Base-by-base conservation (phyloP, 306 rosid species). In the Citrullus amarus region DNA sequence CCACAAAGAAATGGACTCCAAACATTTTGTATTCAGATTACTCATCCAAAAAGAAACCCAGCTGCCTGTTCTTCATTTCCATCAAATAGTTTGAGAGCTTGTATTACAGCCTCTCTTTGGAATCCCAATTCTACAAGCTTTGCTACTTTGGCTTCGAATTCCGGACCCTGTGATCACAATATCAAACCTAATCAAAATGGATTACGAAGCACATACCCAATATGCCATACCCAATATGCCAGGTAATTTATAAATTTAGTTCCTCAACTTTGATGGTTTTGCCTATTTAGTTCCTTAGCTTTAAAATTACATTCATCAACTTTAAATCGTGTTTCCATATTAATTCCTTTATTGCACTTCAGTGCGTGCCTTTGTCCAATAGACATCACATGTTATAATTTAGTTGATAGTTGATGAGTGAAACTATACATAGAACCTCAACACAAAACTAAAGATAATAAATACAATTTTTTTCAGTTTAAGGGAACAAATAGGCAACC, bases 41-140 rank as follows among this genome's bases (percentile, higher is more conserved):
- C 20, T 73, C 77, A 73, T 10, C 91, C 88, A 22, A 88, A 88
- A 75, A 88, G 89, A 76, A 80, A 88, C 2, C 86, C 87, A 38
- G 88, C 91, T 9, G 91, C 91, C 61, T 86, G 91, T 13, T 86
- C 91, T 80, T 88, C 91, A 32, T 88, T 86, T 9, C 93, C 88
- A n/a, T 87, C 77, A 4, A 81, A 91, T 71, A 96, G 67, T 81
- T 91, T 76, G 65, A 96, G 99, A 75, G 99, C 98, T 85, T 90
- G 89, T 61, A 91, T 73, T 53, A 91, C 97, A 36, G 92, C 96
- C 12, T 89, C 95, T 84, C 97, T 91, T 84, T 82, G 93, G 76
- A 92, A 96, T 73, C 99, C 99, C 54, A 96, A 82, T 81, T 96
- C 98, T 56, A 92, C 91, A 48, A 96, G 99, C 91, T 91, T 96